Evolutionary conservation across 2,329 filamentous ascomycete genomes (phyloP), one percentile per base, ranked within the genome.

Genomic region (Bipolaris zeicola): DNA sequence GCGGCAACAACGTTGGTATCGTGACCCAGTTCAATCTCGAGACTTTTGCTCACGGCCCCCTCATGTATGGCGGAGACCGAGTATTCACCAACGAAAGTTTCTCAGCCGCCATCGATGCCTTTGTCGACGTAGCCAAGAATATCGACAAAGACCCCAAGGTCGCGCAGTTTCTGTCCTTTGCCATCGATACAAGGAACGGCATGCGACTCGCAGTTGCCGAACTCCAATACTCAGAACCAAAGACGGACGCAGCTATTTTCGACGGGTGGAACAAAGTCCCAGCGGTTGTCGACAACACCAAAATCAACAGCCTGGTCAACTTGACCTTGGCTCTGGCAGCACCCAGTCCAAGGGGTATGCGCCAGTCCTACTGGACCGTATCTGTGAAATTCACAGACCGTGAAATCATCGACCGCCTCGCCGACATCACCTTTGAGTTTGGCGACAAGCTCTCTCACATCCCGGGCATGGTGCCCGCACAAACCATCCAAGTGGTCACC

Each of bases 1-100:
- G 69, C 2, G 65, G 64, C 36, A 76, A 71, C 6, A 71, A 69
- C 22, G 65, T 67, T 36, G 79, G 64, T 6, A 59, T 73, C 8
- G 66, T 73, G 2, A 71, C 67, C 1, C 57, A 47, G 1, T 69
- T 70, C 60, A 52, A 57, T 2, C 42, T 65, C 10, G 38, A 62
- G 45, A 58, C 64, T 1, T 54, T 65, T 16, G 55, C 68, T 1
- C 63, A 65, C n/a, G 58, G 61, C 14, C 39, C 39, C 3, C 44
- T 49, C 3, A 59, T 59, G 57, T 45, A 56, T 24, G 48, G 57
- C 0, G 52, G 53, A 20, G 16, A 38, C 24, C 43, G 50, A 16
- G 50, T 55, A 16, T 62, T 50, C 37, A 14, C 49, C 31, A 47
- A 60, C 18, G 18, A 26, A 4, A 42, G 60, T 20, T 63, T 65